Evolutionary conservation across 495 filamentous ascomycete genomes (phyloP), one percentile per base, ranked within the genome.

Genomic region (Astrocystis sublimbata): DNA sequence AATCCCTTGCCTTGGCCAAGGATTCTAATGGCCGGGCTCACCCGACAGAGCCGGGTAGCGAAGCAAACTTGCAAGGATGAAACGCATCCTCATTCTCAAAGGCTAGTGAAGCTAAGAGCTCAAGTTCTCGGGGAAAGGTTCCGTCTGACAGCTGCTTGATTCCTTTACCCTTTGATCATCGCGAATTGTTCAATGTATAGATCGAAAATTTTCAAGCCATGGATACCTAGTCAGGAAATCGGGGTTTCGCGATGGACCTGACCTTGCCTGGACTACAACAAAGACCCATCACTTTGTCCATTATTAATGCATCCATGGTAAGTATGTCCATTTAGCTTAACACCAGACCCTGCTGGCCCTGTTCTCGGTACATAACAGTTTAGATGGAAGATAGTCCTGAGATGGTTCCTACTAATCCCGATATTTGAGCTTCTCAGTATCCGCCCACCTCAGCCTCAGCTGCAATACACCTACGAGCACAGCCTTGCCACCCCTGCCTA

Each of bases 81-180:
- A 54, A 54, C 28, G 40, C 38, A 57, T 57, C 54, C 54, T 49
- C 15, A 33, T 57, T 38, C 36, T 41, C n/a, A 38, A 53, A 19
- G 55, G 19, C 15, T 36, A 59, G 45, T 19, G 8, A 7, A 53
- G 50, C 26, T 21, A 49, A 36, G 56, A 59, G 33, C 33, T 59
- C 56, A 59, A 19, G 56, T 59, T 59, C 56, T n/a, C 56, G 56
- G 56, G 56, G 56, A 59, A 49, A 36, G 30, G 10, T 59, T 59
- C 56, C 56, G 56, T 59, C 56, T 59, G 56, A 59, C 56, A 40
- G 42, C 15, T 49, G 43, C 33, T 26, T 49, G 38, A 42, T 30
- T 41, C 30, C 23, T 36, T 58, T 42, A n/a, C n/a, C n/a, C 26
- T 57, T 31, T 33, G 31, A 26, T 41, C 50, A 59, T 59, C 31